A percentile compares a stretch with the other conserved stretches of the same genome.
These are phyloP conservation scores for Neopestalotiopsis sp. DNA, from an alignment of 2,329 filamentous ascomycete genomes.

Conservation along the genomic window DNA sequence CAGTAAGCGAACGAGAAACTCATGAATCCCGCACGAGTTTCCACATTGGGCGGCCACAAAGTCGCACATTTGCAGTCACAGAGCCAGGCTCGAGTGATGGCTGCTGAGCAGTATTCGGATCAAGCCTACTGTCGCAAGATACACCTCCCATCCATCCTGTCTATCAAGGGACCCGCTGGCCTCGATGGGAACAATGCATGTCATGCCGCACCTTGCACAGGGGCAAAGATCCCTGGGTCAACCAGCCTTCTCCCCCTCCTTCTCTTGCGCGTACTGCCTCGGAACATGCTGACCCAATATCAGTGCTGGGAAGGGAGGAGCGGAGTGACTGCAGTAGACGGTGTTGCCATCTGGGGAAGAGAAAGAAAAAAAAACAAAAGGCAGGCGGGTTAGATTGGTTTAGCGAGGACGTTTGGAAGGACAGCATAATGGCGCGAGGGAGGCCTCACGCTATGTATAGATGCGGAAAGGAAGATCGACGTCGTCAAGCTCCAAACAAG, in stretches of 20 bases:
- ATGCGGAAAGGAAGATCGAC: conserved; percentile 6
- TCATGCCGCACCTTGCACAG: not conserved
- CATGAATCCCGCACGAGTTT: not conserved
- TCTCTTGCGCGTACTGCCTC: not conserved
- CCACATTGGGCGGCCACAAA: not conserved
- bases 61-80: not conserved
- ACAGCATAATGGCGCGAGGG: not conserved
- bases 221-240: not conserved
- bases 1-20: not conserved
- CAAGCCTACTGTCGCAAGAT: not conserved
- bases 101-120: not conserved
- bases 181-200: not conserved
- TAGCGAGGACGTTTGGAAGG: not conserved
- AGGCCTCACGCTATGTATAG: conserved; percentile 17
- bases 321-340: not conserved
- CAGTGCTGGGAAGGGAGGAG: not conserved
- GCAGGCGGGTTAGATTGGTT: not conserved
- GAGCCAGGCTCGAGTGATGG: not conserved
- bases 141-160: not conserved
- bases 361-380: not conserved
- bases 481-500: not conserved
- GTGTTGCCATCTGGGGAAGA: not conserved
- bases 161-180: not conserved
- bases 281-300: not conserved
- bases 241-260: not conserved